Base-by-base conservation (phyloP, 305 asterid genomes). In the Rubia peregrina region DNA sequence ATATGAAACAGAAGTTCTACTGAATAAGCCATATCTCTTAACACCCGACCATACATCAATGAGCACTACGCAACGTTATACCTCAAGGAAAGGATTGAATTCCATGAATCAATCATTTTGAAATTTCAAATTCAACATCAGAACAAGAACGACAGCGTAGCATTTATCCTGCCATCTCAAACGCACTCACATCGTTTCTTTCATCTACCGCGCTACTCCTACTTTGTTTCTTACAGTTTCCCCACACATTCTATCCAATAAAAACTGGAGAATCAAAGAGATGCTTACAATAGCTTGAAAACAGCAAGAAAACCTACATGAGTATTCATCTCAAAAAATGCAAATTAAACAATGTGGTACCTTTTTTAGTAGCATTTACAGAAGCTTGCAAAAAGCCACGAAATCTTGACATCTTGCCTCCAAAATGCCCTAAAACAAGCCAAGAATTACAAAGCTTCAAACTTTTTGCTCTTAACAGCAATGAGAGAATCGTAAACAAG, bases 361-460 rank as follows among this genome's bases (percentile, higher is more conserved):
- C 96, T 86, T 82, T 84, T 86, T 77, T 92, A 51, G 96, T 92
- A 19, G 98, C 97, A 82, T 74, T 80, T 42, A 87, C 67, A 10
- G 98, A 90, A 77, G 93, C 87, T 83, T 90, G 93, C 90, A 74
- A 78, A 61, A 92, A 67, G 56, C 85, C 75, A 49, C 97, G 95
- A 78, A 92, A 85, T 81, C 90, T 86, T 10, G 97, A 88, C 98
- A 92, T 91, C 65, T 46, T 57, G 21, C 33, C 74, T 44, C 64
- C 74, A 61, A 57, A 36, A 26, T 59, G 44, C 70, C 78, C 67
- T 59, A 68, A 38, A 13, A 26, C 7, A 57, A 43, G n/a, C 5
- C 53, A 42, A 55, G 64, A 7, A 73, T 42, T 17, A 5, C 30
- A 40, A 42, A 41, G 14, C 36, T 22, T 68, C 38, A 51, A 22